These are phyloP conservation scores for Dactylonectria estremocensis DNA, from an alignment of 2,329 filamentous ascomycete species.

Conservation along the genomic window DNA sequence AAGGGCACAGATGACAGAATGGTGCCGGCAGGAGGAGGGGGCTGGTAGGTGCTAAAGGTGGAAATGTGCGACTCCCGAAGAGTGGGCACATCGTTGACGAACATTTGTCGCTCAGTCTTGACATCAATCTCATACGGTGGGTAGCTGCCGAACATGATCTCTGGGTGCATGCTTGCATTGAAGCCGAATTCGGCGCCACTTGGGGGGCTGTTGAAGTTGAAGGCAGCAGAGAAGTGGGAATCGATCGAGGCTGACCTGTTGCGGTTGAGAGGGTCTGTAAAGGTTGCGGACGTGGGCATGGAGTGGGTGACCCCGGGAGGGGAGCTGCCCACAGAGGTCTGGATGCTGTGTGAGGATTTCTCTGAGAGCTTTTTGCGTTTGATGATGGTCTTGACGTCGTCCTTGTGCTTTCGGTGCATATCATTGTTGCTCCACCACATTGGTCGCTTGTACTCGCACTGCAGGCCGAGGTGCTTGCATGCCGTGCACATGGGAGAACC, in stretches of 20 bases:
- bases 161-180: slow-evolving; percentile 73
- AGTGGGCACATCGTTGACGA: slow-evolving; percentile 90
- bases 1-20: slow-evolving; percentile 74
- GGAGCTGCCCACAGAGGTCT: slow-evolving; percentile 70
- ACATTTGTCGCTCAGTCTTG: slow-evolving; percentile 95
- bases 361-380: slow-evolving; percentile 96
- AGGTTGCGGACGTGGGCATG: slow-evolving; percentile 84
- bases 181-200: slow-evolving; percentile 72
- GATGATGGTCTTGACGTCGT: slow-evolving; percentile 96
- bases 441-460: slow-evolving; percentile 96
- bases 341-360: slow-evolving; percentile 77
- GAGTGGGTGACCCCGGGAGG: slow-evolving; percentile 87
- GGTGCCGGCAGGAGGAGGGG: slow-evolving; percentile 79
- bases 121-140: slow-evolving; percentile 94
- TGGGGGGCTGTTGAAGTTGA: slow-evolving; percentile 79
- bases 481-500: slow-evolving; percentile 74
- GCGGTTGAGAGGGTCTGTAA: slow-evolving; percentile 80
- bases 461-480: slow-evolving; percentile 82
- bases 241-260: slow-evolving; percentile 85
- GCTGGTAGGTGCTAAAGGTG: slow-evolving; percentile 92
- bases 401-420: slow-evolving; percentile 87
- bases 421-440: slow-evolving; percentile 98
- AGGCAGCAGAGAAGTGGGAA: slow-evolving; percentile 81
- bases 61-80: slow-evolving; percentile 89
- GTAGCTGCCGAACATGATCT: slow-evolving; percentile 72